Conservation (phyloP, 225 moss, liverwort and hornwort species). For the Straminergon stramineum region DNA sequence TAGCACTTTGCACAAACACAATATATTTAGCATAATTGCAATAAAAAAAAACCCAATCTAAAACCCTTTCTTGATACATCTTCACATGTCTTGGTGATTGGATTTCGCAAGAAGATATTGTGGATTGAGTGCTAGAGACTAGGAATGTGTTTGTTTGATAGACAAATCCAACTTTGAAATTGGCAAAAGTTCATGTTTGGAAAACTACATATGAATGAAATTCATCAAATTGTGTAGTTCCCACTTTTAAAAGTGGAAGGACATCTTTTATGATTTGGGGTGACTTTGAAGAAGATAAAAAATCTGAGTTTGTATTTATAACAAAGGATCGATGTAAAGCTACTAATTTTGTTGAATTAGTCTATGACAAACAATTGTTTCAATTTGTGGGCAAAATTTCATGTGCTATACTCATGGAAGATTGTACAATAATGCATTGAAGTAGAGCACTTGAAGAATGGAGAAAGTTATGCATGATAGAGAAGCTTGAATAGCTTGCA, state of each 20-base stretch:
- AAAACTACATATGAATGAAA: not conserved
- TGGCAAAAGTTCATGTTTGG: not conserved
- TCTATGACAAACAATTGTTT: not conserved
- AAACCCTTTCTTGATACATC: not conserved
- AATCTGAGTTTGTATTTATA: not conserved
- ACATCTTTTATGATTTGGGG: not conserved
- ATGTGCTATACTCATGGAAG: rapidly evolving
- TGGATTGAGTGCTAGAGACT: not conserved
- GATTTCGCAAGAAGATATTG: not conserved
- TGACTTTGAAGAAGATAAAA: not conserved
- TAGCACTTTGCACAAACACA: not conserved
- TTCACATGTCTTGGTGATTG: not conserved
- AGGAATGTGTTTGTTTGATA: rapidly evolving
- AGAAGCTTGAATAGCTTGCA: not conserved
- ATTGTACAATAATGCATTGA: rapidly evolving
- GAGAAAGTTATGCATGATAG: not conserved
- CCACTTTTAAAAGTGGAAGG: not conserved
- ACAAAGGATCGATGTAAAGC: not conserved
- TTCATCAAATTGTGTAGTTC: not conserved
- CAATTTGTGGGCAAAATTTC: not conserved
- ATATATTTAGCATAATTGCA: not conserved
- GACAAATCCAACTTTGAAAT: not conserved
- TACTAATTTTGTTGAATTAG: not conserved
- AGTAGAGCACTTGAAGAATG: not conserved
- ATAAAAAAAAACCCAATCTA: not conserved